Base-by-base conservation (phyloP, 441 rosid genomes). In the Jatropha podagrica region DNA sequence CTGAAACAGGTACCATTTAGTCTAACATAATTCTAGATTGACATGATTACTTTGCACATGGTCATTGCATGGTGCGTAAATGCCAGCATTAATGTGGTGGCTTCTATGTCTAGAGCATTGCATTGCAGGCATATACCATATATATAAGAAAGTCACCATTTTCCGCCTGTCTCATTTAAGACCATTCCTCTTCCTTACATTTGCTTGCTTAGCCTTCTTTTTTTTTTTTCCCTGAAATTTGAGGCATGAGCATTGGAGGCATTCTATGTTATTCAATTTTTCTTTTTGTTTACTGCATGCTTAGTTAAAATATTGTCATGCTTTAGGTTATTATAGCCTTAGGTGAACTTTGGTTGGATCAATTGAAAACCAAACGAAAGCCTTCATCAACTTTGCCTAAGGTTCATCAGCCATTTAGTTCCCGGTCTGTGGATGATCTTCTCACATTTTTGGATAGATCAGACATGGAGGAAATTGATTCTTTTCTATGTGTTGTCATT, bases 351-450 rank as follows among this genome's bases (percentile, higher is more conserved):
- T 83, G 92, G 73, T 86, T 87, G 81, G 93, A 92, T 73, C 85
- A 83, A 40, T 68, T 91, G 81, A 91, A 89, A 84, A 73, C 82
- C 62, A 88, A 80, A 77, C 79, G 81, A 76, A 86, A 77, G 76
- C 73, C 74, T 61, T 65, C 85, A 7, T 61, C 85, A 0, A 83
- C 76, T 72, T 59, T 75, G 46, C 66, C 88, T 73, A 86, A 84
- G 81, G 76, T 68, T 82, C 90, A 85, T 75, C 92, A 90, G 80
- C 83, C 94, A 66, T 82, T 87, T 65, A 81, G 82, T 81, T 86
- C 93, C 62, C 88, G 80, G 59, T 88, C 98, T 65, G 81, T 91
- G 56, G 96, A 93, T 73, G 98, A 92, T 74, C 87, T 93, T 74
- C 83, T 92, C 23, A 83, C 89, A 2, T 92, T 90, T 85, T 78